Evolutionary conservation across 805 yeast species (phyloP).

Genomic region (Ogataea thermomethanolica): DNA sequence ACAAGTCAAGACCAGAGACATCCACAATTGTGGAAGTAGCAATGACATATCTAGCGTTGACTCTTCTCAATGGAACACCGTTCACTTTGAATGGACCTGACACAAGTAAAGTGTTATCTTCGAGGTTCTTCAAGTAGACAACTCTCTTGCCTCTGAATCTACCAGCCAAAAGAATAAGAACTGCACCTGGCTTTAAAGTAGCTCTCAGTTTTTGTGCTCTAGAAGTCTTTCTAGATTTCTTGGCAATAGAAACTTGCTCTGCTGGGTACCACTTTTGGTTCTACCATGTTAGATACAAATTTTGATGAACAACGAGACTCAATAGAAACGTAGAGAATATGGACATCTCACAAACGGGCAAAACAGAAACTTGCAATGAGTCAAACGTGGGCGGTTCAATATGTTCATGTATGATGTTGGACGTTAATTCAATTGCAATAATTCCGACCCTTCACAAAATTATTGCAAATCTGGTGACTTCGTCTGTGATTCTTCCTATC

Average conservation of each 20-base stretch:
- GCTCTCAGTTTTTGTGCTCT: constrained; percentile 95
- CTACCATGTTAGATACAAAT: constrained; percentile 18
- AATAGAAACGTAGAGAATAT: no score
- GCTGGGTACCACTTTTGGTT: constrained; percentile 94
- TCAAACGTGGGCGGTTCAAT: no score
- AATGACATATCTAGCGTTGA: constrained; percentile 96
- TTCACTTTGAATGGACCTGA: constrained; percentile 99
- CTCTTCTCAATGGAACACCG: constrained; percentile 99
- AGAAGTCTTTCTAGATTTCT: constrained; percentile 83
- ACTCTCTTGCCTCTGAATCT: constrained; percentile 99
- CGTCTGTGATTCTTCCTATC: not conserved
- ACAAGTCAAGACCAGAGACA: constrained; percentile 75
- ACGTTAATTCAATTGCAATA: no score
- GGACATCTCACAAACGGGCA: no score
- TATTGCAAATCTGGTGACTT: no score
- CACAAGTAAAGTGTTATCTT: constrained; percentile 96
- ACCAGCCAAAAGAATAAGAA: constrained; percentile 95
- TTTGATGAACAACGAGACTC: no score
- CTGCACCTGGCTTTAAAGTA: constrained; percentile 97
- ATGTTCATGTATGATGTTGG: no score
- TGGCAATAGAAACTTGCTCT: constrained; percentile 82
- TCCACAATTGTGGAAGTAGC: constrained; percentile 94
- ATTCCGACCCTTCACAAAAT: no score
- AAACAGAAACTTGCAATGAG: no score
- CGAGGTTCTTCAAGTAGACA: constrained; percentile 92